Evolutionary conservation across 2,329 filamentous ascomycete species (phyloP).

Genomic region (Malbranchea cinnamomea): DNA sequence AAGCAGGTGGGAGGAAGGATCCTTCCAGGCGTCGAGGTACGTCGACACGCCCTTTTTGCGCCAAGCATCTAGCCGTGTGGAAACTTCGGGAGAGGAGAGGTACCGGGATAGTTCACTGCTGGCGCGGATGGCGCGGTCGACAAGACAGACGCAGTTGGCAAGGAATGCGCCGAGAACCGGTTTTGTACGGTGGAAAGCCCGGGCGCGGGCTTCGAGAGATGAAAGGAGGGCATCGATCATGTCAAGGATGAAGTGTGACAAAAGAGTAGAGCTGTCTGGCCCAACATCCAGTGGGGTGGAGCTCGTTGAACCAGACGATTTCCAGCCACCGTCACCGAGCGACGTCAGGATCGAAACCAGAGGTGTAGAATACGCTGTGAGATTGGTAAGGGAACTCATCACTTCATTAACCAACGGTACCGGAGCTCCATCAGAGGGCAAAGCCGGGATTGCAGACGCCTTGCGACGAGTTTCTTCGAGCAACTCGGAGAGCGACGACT

Average conservation of each 20-base stretch:
- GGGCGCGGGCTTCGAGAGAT: conserved; percentile 60
- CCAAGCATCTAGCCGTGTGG: conserved; percentile 60
- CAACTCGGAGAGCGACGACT: conserved; percentile 66
- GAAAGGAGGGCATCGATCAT: conserved; percentile 69
- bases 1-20: conserved; percentile 68
- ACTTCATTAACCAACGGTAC: conserved; percentile 67
- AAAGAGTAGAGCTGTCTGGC: conserved; percentile 74
- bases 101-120: conserved; percentile 59
- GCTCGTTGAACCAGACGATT: conserved; percentile 44
- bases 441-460: conserved; percentile 46
- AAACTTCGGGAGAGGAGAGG: conserved; percentile 46
- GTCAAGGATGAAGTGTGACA: conserved; percentile 79
- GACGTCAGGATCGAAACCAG: conserved; percentile 84
- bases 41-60: conserved; percentile 69
- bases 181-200: conserved; percentile 59
- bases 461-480: conserved; percentile 68
- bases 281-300: conserved; percentile 71
- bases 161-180: conserved; percentile 75
- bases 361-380: conserved; percentile 74
- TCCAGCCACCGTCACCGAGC: conserved; percentile 84
- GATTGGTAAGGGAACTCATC: conserved; percentile 70
- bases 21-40: conserved; percentile 79
- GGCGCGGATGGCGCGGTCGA: conserved; percentile 69
- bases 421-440: conserved; percentile 66
- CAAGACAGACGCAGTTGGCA: conserved; percentile 70